A percentile compares a stretch with the other conserved stretches of the same genome.
phyloP scores from a whole-genome alignment of 148 eudicot genomes.

The Cornus controversa region DNA sequence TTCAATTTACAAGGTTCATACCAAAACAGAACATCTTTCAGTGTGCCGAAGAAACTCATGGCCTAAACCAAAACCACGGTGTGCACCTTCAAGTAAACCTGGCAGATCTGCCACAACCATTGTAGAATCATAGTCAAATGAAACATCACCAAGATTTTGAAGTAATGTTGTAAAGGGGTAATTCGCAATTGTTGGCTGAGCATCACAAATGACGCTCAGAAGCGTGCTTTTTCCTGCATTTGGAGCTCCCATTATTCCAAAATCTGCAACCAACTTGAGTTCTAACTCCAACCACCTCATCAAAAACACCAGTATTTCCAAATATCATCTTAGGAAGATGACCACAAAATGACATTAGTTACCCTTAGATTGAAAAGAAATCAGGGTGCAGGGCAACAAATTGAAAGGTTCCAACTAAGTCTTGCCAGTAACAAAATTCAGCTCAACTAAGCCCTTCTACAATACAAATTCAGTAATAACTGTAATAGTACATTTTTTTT shows the following conservation, averaged over 20 bases:
- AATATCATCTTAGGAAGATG: slow-evolving; percentile 3
- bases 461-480: not conserved
- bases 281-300: slow-evolving; percentile 97
- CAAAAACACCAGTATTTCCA: slow-evolving; percentile 18
- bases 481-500: not conserved
- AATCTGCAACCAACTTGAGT: slow-evolving; percentile 96
- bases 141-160: slow-evolving; percentile 91
- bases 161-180: slow-evolving; percentile 96
- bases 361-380: not conserved
- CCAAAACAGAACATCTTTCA: slow-evolving; percentile 94
- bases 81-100: slow-evolving; percentile 95
- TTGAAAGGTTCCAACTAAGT: not conserved
- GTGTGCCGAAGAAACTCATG: slow-evolving; percentile 93
- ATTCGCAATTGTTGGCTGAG: slow-evolving; percentile 84
- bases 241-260: slow-evolving; percentile 95
- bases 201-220: slow-evolving; percentile 87
- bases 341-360: not conserved
- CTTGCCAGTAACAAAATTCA: not conserved
- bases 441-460: not conserved
- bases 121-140: slow-evolving; percentile 71
- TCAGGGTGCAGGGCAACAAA: not conserved
- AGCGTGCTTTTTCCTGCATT: slow-evolving; percentile 99
- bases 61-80: slow-evolving; percentile 84
- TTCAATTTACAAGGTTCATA: slow-evolving; percentile 25
- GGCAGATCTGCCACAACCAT: slow-evolving; percentile 93